phyloP scores from a whole-genome alignment of 768 basidiomycete species.

The Hygrocybe punicea region DNA sequence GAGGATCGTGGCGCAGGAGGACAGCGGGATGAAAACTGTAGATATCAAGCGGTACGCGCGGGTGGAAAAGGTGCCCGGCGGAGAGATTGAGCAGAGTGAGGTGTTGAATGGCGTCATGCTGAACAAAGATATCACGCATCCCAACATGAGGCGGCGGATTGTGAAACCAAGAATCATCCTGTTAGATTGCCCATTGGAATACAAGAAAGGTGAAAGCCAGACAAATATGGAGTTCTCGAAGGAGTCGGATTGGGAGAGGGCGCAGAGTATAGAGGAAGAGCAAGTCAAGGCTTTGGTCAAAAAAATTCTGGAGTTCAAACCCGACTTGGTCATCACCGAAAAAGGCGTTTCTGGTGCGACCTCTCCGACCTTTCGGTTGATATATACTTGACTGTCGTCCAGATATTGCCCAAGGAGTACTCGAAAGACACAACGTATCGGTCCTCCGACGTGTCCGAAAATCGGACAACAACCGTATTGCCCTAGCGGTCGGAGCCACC shows the following conservation, averaged over 20 bases:
- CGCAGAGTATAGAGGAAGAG: slow-evolving; percentile 95
- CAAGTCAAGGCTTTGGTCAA: slow-evolving; percentile 87
- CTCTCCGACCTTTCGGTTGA: not conserved
- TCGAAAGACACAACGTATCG: slow-evolving; percentile 85
- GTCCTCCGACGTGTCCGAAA: slow-evolving; percentile 96
- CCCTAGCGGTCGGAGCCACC: slow-evolving; percentile 90
- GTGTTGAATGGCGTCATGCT: slow-evolving; percentile 92
- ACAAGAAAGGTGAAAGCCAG: slow-evolving; percentile 98
- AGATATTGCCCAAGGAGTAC: slow-evolving; percentile 93
- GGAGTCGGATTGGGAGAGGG: slow-evolving; percentile 88
- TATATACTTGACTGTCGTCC: slow-evolving; percentile 1
- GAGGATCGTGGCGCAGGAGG: slow-evolving; percentile 77
- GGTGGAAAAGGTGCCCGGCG: slow-evolving; percentile 96
- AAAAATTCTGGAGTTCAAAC: slow-evolving; percentile 87
- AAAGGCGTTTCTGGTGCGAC: slow-evolving; percentile 92
- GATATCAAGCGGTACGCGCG: slow-evolving; percentile 98
- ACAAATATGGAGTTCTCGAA: slow-evolving; percentile 98
- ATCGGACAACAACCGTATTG: slow-evolving; percentile 98
- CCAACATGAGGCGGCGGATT: slow-evolving; percentile 91
- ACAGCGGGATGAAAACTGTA: slow-evolving; percentile 76
- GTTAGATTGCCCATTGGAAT: slow-evolving; percentile 93
- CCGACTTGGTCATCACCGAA: slow-evolving; percentile 93
- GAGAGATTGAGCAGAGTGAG: slow-evolving; percentile 89
- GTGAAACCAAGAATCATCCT: slow-evolving; percentile 84
- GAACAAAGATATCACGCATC: slow-evolving; percentile 99